Evolutionary conservation across 2,329 filamentous ascomycete species (phyloP), one percentile per base, ranked within the genome.

Genomic region (Macrophomina pseudophaseolina): DNA sequence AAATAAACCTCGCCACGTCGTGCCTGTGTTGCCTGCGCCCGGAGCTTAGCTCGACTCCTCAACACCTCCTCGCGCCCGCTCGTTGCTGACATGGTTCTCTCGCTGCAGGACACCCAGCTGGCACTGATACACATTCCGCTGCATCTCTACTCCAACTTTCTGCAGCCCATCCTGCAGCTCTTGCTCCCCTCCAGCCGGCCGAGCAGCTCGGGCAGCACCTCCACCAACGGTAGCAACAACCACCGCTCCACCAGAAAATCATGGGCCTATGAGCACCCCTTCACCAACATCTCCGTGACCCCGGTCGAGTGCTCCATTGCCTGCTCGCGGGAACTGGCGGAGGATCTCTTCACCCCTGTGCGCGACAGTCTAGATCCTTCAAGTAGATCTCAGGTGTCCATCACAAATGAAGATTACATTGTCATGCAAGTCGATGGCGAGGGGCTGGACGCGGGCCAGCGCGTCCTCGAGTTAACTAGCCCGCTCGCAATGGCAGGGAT

Each of bases 261-360:
- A 16, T 84, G 80, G 84, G 80, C 80, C 16, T 82, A 77, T 69
- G 82, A 83, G 74, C 91, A 95, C 79, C 88, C 89, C 52, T 98
- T 99, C 78, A 86, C 97, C 76, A 98, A 98, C 78, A 89, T 99
- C 71, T 96, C 92, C 69, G 87, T 98, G 73, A 98, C 94, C 0
- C 92, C 93, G 0, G 87, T 97, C 65, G 95, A 97, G 79, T 97
- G 93, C 80, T 97, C 93, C 4, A 86, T 99, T 63, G 93, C 97
- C 64, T 98, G 94, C 75, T 91, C 94, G 69, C 87, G 88, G 67
- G 84, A 87, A 49, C 90, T 93, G 80, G 91, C 92, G 6, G 83
- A 87, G 54, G 85, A 87, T 65, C 86, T 97, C 66, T 97, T 98
- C 73, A 82, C 87, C 64, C 93, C 93, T 0, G 82, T 90, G 64